A percentile compares a stretch with the other conserved stretches of the same genome.
Evolutionary conservation across 2,329 filamentous ascomycete genomes (phyloP).

Genomic region (Sporothrix pseudoabietina): DNA sequence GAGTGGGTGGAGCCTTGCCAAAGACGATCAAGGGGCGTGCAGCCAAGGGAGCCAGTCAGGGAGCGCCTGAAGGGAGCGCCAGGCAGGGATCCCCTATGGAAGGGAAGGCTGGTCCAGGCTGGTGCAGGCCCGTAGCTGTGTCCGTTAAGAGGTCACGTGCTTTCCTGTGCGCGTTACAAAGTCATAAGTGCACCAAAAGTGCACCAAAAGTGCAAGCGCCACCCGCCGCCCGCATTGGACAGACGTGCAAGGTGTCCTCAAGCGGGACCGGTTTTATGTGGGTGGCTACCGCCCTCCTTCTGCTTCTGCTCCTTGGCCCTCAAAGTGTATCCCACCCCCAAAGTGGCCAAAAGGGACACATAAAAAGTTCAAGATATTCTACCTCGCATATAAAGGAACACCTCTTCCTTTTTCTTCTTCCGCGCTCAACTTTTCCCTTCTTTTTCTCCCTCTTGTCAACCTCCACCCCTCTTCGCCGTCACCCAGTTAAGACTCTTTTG

Average conservation of each 20-base stretch:
- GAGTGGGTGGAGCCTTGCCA: slow-evolving; percentile 14
- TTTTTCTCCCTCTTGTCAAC: slow-evolving; percentile 8
- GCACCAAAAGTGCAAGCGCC: slow-evolving; percentile 13
- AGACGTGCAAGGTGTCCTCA: slow-evolving; percentile 37
- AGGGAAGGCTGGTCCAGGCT: no score
- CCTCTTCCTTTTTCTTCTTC: slow-evolving; percentile 16
- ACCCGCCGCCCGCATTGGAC: slow-evolving; percentile 26
- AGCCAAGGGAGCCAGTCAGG: slow-evolving; percentile 13
- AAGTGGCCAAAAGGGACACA: slow-evolving; percentile 30
- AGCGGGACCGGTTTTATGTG: slow-evolving; percentile 34
- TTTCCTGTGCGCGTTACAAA: background rate
- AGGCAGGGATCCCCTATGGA: background rate
- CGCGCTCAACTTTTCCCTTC: slow-evolving; percentile 4
- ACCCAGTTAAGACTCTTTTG: background rate
- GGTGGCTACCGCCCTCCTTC: background rate
- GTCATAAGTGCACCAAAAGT: background rate
- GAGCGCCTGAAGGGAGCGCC: background rate
- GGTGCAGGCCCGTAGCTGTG: background rate
- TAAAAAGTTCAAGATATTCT: slow-evolving; percentile 20
- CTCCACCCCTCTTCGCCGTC: slow-evolving; percentile 1
- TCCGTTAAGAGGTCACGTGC: slow-evolving; percentile 20
- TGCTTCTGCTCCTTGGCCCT: background rate
- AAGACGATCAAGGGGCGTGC: slow-evolving; percentile 19
- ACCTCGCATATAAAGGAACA: slow-evolving; percentile 22
- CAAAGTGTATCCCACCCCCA: slow-evolving; percentile 5